phyloP scores from a whole-genome alignment of 2,329 filamentous ascomycete species.

The Trichophyton simii region DNA sequence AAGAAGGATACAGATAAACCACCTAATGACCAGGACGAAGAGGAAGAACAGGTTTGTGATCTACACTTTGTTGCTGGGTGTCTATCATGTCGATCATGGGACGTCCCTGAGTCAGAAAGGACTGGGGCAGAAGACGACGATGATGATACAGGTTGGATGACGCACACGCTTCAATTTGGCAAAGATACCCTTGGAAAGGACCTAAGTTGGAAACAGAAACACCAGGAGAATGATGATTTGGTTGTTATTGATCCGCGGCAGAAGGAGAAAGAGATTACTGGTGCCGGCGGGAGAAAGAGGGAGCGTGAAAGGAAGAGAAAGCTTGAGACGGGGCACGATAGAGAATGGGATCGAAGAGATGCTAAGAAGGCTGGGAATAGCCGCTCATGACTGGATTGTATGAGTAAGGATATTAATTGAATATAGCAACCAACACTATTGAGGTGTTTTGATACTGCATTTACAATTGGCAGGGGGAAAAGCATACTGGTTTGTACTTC shows the following conservation, averaged over 20 bases:
- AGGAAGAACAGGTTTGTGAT: constrained; percentile 69
- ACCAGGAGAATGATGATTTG: constrained; percentile 57
- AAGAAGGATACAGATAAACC: constrained; percentile 9
- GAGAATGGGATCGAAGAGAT: constrained; percentile 26
- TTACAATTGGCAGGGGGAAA: no score
- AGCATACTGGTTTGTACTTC: no score
- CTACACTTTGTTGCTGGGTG: constrained; percentile 93
- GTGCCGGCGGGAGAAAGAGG: constrained; percentile 37
- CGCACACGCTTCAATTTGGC: constrained; percentile 70
- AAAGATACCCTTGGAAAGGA: constrained; percentile 87
- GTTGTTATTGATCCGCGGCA: constrained; percentile 87
- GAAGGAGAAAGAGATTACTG: constrained; percentile 60
- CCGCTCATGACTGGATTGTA: neutral
- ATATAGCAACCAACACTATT: neutral
- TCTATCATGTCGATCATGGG: constrained; percentile 81
- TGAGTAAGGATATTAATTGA: neutral
- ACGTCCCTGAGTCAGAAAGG: constrained; percentile 34
- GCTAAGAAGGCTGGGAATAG: neutral
- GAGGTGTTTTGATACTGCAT: no score
- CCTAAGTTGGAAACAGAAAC: constrained; percentile 76
- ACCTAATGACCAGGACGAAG: constrained; percentile 29
- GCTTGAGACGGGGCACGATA: constrained; percentile 20
- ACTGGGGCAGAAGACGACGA: constrained; percentile 27
- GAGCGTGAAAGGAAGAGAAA: constrained; percentile 24
- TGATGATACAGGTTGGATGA: constrained; percentile 61